A percentile compares a stretch with the other conserved stretches of the same genome.
Evolutionary conservation across 768 basidiomycete genomes (phyloP).

Genomic region (Boletus huronensis): DNA sequence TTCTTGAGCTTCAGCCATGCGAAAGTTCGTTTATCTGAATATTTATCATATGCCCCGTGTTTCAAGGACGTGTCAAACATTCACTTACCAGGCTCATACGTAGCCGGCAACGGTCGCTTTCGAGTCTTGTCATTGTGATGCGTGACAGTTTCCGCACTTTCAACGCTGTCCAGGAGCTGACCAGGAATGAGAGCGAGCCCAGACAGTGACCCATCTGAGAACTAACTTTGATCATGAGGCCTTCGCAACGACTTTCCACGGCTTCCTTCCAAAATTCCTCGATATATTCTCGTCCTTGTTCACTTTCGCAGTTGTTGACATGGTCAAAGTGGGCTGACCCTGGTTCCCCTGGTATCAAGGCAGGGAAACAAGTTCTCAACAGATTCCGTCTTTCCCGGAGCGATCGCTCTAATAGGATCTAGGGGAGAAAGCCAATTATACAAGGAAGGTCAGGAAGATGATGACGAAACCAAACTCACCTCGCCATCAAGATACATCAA

Average conservation of each 20-base stretch:
- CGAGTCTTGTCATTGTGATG: constrained; percentile 39
- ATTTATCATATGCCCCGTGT: background rate
- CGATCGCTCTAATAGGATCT: constrained; percentile 66
- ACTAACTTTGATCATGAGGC: constrained; percentile 87
- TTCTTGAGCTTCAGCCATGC: constrained; percentile 93
- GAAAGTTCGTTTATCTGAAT: constrained; percentile 71
- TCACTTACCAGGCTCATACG: constrained; percentile 70
- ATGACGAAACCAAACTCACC: constrained; percentile 41
- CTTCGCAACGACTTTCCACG: constrained; percentile 77
- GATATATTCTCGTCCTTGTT: constrained; percentile 56
- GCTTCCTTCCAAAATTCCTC: constrained; percentile 75
- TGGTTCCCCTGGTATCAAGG: constrained; percentile 42
- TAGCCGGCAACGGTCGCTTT: constrained; percentile 72
- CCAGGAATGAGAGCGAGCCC: constrained; percentile 7
- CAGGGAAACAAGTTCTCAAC: constrained; percentile 60
- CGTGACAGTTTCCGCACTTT: constrained; percentile 32
- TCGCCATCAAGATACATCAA: constrained; percentile 80
- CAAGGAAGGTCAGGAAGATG: background rate
- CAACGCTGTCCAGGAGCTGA: constrained; percentile 64
- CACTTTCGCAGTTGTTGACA: constrained; percentile 69
- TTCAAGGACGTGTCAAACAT: background rate
- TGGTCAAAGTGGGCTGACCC: constrained; percentile 63
- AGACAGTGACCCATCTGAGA: background rate
- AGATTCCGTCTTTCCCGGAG: constrained; percentile 70
- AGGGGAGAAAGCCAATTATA: constrained; percentile 3